Conservation (phyloP, 2,329 filamentous ascomycete genomes). For the Hypoxylon sp. region DNA sequence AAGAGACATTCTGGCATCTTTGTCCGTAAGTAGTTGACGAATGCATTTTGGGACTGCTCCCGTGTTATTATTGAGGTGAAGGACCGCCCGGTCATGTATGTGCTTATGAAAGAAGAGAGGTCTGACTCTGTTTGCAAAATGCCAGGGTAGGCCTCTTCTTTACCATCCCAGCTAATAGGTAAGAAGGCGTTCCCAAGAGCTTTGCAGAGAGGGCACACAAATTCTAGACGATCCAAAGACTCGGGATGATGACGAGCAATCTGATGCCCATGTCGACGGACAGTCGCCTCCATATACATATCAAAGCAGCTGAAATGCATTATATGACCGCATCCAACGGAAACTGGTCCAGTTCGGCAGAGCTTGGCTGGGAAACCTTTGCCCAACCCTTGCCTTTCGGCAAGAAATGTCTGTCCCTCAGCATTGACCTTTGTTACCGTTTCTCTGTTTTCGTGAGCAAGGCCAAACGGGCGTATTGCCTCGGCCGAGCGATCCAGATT, state of each 20-base stretch:
- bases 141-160: conserved; percentile 86
- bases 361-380: conserved; percentile 85
- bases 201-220: conserved; percentile 97
- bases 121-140: conserved; percentile 71
- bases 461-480: conserved; percentile 86
- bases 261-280: conserved; percentile 87
- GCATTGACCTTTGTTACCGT: conserved; percentile 82
- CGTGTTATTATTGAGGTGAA: conserved; percentile 47
- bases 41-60: conserved; percentile 56
- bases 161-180: conserved; percentile 94
- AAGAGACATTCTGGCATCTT: conserved; percentile 59
- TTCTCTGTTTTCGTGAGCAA: conserved; percentile 87
- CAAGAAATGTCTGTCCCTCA: conserved; percentile 77
- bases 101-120: conserved; percentile 79
- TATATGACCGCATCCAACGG: conserved; percentile 94
- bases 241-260: conserved; percentile 97
- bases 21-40: conserved; percentile 58
- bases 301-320: conserved; percentile 99
- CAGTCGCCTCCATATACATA: conserved; percentile 86
- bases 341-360: conserved; percentile 81
- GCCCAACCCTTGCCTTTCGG: conserved; percentile 85
- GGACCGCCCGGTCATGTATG: conserved; percentile 62
- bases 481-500: conserved; percentile 91
- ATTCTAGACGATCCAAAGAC: conserved; percentile 82
- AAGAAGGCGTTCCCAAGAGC: conserved; percentile 95